Evolutionary conservation across 2,329 filamentous ascomycete species (phyloP).

Genomic region (Talaromyces sp.): DNA sequence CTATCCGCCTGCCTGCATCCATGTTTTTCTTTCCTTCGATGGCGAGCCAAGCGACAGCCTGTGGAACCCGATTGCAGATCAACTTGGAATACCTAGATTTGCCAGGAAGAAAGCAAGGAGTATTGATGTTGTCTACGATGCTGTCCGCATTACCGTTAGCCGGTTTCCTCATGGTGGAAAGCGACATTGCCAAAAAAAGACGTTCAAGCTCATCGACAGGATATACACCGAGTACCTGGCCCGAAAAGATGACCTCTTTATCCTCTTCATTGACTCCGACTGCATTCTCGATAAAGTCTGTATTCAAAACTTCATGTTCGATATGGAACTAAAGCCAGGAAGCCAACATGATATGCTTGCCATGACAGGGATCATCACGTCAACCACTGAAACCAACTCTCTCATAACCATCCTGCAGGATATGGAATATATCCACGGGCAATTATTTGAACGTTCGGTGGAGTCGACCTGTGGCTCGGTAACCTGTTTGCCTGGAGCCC

Average conservation of each 20-base stretch:
- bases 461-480: conserved; percentile 92
- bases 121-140: conserved; percentile 82
- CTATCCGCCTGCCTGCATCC: conserved; percentile 85
- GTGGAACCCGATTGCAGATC: conserved; percentile 79
- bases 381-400: conserved; percentile 81
- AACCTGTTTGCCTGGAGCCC: conserved; percentile 88
- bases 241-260: conserved; percentile 85
- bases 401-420: conserved; percentile 91
- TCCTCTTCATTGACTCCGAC: conserved; percentile 95
- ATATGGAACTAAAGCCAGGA: conserved; percentile 95
- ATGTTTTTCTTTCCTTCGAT: conserved; percentile 93
- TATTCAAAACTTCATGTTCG: conserved; percentile 95
- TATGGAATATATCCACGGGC: conserved; percentile 97
- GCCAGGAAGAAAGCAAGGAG: conserved; percentile 61
- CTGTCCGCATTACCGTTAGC: conserved; percentile 81
- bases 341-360: conserved; percentile 90
- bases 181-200: conserved; percentile 86
- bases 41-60: conserved; percentile 83
- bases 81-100: conserved; percentile 68
- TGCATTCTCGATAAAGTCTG: conserved; percentile 89
- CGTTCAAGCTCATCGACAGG: conserved; percentile 88
- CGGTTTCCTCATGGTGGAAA: conserved; percentile 92
- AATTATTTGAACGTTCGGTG: conserved; percentile 91
- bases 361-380: conserved; percentile 96
- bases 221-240: conserved; percentile 84